Percentiles rank a stretch among this genome's conserved stretches.
These are phyloP conservation scores for Tuber brumale DNA, from an alignment of 495 filamentous ascomycete species.

Conservation along the genomic window DNA sequence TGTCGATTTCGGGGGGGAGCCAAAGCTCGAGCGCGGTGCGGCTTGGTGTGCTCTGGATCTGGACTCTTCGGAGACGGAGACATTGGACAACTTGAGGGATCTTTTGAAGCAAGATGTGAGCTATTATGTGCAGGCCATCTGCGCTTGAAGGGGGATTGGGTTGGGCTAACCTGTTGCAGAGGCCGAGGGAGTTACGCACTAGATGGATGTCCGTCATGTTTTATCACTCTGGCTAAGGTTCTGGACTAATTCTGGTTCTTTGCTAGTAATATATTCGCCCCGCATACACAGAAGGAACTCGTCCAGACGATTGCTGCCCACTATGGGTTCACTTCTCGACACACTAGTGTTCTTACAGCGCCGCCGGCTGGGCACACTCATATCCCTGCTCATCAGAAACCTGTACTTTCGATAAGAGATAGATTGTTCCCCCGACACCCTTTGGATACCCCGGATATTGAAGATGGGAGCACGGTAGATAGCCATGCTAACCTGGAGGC, in stretches of 20 bases:
- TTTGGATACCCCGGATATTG: slow-evolving; percentile 11
- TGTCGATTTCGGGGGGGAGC: slow-evolving; percentile 54
- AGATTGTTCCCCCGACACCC: neutral
- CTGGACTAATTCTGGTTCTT: slow-evolving; percentile 18
- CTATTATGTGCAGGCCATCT: neutral
- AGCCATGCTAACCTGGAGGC: neutral
- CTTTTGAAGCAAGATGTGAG: slow-evolving; percentile 25
- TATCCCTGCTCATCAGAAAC: neutral
- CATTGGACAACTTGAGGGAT: slow-evolving; percentile 14
- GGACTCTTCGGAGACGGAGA: slow-evolving; percentile 20
- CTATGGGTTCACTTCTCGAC: slow-evolving; percentile 60
- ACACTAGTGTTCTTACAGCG: slow-evolving; percentile 37
- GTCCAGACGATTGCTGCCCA: slow-evolving; percentile 49
- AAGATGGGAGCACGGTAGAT: slow-evolving; percentile 15
- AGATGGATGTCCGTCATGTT: slow-evolving; percentile 56
- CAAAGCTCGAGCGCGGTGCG: slow-evolving; percentile 45
- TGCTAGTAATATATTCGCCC: slow-evolving; percentile 55
- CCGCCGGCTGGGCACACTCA: neutral
- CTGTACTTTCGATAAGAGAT: neutral
- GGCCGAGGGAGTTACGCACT: slow-evolving; percentile 33
- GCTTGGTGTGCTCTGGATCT: slow-evolving; percentile 57
- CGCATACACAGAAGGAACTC: slow-evolving; percentile 53
- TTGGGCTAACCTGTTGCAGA: slow-evolving; percentile 15
- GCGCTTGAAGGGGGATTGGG: slow-evolving; percentile 12
- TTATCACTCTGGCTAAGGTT: neutral